Evolutionary conservation across 1,139 yeast species (phyloP).

Genomic region (Blastobotrys persicus): DNA sequence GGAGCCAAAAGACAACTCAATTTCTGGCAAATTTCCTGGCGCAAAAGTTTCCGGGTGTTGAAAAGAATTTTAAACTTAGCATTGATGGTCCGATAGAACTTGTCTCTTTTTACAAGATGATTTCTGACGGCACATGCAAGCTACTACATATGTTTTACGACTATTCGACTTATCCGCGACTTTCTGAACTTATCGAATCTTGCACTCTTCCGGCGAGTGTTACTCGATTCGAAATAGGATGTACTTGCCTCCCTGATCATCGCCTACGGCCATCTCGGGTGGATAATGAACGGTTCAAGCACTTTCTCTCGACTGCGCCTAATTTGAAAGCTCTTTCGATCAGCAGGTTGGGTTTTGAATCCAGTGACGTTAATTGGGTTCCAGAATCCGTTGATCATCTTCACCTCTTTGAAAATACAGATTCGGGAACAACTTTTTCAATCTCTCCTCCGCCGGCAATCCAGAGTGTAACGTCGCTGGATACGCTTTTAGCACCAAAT

Average conservation of each 20-base stretch:
- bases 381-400: slow-evolving; percentile 3
- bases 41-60: background rate
- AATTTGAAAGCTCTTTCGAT: slow-evolving; percentile 1
- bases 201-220: background rate
- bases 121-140: slow-evolving; percentile 4
- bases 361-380: background rate
- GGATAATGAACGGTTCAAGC: background rate
- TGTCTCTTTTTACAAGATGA: slow-evolving; percentile 1
- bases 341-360: background rate
- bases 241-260: background rate
- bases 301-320: slow-evolving; percentile 1
- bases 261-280: background rate
- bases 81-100: slow-evolving; percentile 1
- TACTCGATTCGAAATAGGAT: background rate
- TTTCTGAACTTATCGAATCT: background rate
- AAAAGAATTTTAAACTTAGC: slow-evolving; percentile 1
- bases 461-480: background rate
- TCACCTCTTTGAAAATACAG: background rate
- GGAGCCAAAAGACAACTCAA: background rate
- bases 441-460: background rate
- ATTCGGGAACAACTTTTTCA: background rate
- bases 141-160: background rate
- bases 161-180: background rate
- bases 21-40: background rate
- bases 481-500: slow-evolving; percentile 1